A percentile compares a stretch with the other conserved stretches of the same genome.
These are phyloP conservation scores for Kwoniella shandongensis DNA, from an alignment of 768 basidiomycete species.

Conservation along the genomic window DNA sequence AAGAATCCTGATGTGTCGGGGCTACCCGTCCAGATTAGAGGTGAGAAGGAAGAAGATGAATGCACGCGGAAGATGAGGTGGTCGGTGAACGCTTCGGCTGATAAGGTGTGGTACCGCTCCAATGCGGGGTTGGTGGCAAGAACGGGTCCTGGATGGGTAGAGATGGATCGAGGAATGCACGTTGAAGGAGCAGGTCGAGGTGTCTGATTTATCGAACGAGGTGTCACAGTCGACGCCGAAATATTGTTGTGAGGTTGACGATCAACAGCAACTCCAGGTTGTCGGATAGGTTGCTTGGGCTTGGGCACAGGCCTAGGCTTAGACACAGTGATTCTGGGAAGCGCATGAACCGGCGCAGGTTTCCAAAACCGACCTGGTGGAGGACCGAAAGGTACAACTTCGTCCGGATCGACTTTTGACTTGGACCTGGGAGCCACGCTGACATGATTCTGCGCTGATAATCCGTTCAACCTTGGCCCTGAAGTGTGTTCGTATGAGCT, in stretches of 20 bases:
- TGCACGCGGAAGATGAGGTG: constrained; percentile 27
- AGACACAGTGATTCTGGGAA: background rate
- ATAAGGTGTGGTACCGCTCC: constrained; percentile 5
- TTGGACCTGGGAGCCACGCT: no score
- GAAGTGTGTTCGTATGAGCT: no score
- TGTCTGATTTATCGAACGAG: background rate
- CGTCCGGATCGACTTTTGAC: background rate
- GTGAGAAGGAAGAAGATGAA: constrained; percentile 14
- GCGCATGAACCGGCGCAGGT: background rate
- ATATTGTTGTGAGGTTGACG: no score
- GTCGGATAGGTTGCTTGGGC: no score
- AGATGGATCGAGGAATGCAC: no score
- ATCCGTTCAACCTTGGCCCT: no score
- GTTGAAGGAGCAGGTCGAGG: background rate
- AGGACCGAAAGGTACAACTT: background rate
- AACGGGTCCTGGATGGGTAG: no score
- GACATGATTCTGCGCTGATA: no score
- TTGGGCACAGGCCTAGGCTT: no score
- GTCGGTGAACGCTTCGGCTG: background rate
- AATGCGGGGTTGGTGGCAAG: no score
- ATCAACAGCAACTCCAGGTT: no score
- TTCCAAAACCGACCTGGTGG: background rate
- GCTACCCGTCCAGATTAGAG: constrained; percentile 20
- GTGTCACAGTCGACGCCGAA: no score
- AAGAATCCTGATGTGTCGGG: constrained; percentile 24